Percentiles rank a stretch among this genome's conserved stretches.
These are phyloP conservation scores for Hapsidospora chrysogenum DNA, from an alignment of 495 filamentous ascomycete species.

Conservation along the genomic window DNA sequence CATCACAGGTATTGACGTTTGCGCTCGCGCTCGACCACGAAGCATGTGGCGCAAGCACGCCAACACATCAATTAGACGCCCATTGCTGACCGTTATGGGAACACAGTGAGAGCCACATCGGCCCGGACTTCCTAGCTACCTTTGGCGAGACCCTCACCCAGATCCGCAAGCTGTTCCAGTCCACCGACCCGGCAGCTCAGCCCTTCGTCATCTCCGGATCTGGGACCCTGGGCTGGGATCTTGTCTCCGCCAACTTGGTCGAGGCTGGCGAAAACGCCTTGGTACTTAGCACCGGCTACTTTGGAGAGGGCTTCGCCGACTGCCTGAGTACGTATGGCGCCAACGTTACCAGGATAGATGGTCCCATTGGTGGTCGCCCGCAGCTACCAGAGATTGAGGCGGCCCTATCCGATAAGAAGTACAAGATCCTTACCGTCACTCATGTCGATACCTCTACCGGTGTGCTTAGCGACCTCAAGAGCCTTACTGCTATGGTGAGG, in stretches of 20 bases:
- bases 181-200: conserved; percentile 61
- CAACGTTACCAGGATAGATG: conserved; percentile 74
- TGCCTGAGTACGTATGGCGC: conserved; percentile 85
- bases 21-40: not conserved
- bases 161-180: conserved; percentile 86
- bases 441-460: conserved; percentile 97
- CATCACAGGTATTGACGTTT: conserved; percentile 71
- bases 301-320: conserved; percentile 85
- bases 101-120: conserved; percentile 82
- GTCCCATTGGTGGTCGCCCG: conserved; percentile 73
- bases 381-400: conserved; percentile 72
- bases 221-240: conserved; percentile 90
- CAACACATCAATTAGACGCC: not conserved
- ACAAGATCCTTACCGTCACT: conserved; percentile 85
- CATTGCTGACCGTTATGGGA: conserved; percentile 2
- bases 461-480: conserved; percentile 78
- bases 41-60: not conserved
- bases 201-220: conserved; percentile 89
- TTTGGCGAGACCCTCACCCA: conserved; percentile 82
- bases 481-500: conserved; percentile 64
- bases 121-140: conserved; percentile 66
- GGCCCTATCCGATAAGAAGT: conserved; percentile 71
- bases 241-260: conserved; percentile 78
- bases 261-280: conserved; percentile 81
- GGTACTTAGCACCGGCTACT: conserved; percentile 92